Evolutionary conservation across 345 rosid species (phyloP).

Genomic region (Gossypium anomalum): DNA sequence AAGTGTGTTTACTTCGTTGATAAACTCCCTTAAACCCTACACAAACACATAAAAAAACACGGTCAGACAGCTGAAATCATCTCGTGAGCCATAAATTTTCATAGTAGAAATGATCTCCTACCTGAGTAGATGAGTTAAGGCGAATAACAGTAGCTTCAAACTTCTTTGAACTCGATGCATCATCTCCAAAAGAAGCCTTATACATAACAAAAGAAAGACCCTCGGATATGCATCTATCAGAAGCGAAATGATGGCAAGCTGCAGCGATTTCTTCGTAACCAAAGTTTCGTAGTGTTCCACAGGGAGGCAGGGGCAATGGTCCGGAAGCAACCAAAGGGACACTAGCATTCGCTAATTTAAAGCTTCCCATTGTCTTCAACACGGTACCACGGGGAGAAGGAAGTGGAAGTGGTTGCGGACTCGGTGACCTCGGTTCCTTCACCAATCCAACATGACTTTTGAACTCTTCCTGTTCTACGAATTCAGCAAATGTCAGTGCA

Average conservation of each 20-base stretch:
- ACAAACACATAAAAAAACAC: constrained; percentile 2
- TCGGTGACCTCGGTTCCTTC: constrained; percentile 41
- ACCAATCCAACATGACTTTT: constrained; percentile 36
- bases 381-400: constrained; percentile 63
- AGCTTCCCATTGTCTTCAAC: constrained; percentile 61
- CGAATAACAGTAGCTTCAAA: constrained; percentile 90
- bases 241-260: constrained; percentile 69
- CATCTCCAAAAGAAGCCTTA: constrained; percentile 86
- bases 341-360: constrained; percentile 53
- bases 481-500: constrained; percentile 46
- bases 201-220: constrained; percentile 80
- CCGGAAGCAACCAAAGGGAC: constrained; percentile 68
- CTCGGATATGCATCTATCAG: constrained; percentile 71
- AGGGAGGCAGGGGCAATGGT: constrained; percentile 87
- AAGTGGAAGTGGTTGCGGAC: constrained; percentile 86
- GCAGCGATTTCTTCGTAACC: constrained; percentile 62
- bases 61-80: not conserved
- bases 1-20: constrained; percentile 68
- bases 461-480: constrained; percentile 60
- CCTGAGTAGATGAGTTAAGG: constrained; percentile 71
- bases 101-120: constrained; percentile 12
- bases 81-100: not conserved
- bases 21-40: constrained; percentile 76
- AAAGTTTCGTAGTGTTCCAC: constrained; percentile 55
- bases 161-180: constrained; percentile 57